Evolutionary conservation across 73 alveolate genomes (phyloP), one percentile per base, ranked within the genome.

Genomic region (Diophrys sp.): DNA sequence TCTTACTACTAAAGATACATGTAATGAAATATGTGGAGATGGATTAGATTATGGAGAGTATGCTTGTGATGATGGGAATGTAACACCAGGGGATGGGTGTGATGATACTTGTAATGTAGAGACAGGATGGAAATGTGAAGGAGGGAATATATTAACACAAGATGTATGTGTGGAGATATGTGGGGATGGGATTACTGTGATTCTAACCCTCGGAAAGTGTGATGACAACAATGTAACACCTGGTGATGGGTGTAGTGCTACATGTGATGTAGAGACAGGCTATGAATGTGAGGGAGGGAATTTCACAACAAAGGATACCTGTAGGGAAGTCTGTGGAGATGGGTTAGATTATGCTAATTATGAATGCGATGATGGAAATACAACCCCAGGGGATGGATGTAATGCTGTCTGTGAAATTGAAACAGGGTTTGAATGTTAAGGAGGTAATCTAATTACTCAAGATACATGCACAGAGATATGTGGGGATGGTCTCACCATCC

Each of bases 191-290:
- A n/a, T n/a, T n/a, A n/a, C n/a, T n/a, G n/a, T n/a, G n/a, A n/a
- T n/a, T n/a, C n/a, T n/a, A n/a, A n/a, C n/a, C n/a, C n/a, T n/a
- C n/a, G n/a, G n/a, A n/a, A n/a, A n/a, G n/a, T 75, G 84, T 18
- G 84, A 75, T 68, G 84, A 75, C 32, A 68, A 33, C 26, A 75
- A 75, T 54, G 23, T 34, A 27, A 67, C 23, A 1, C 28, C 27
- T 33, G 84, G 84, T 30, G 84, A 75, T 30, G 84, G 84, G 33
- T 75, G 84, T 18, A 18, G 57, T 14, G 23, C 70, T 56, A 54
- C 56, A 26, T 75, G 84, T 24, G 76, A 28, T 0, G 44, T 75
- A 14, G 84, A 75, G 23, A 23, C 33, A 28, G 84, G 75, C 23
- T 75, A 30, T 23, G 54, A 33, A 23, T 75, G 84, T 68, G 33